phyloP scores from a whole-genome alignment of 345 rosid genomes.

The Eucalyptus lansdowneana region DNA sequence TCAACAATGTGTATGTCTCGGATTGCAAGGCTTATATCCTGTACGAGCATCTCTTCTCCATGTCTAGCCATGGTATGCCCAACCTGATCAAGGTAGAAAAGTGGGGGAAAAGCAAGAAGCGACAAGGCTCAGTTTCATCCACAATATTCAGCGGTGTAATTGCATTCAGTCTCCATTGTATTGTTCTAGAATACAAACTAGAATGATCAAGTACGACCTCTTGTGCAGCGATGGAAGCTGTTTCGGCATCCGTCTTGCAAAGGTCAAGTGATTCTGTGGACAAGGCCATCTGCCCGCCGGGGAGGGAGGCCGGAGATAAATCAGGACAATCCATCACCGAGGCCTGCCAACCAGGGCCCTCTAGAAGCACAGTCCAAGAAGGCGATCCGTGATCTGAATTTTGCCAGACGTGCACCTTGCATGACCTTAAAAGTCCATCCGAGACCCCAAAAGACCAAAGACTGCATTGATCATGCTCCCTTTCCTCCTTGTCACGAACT shows the following conservation, averaged over 20 bases:
- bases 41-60: no score
- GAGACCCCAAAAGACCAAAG: not conserved
- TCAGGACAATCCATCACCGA: not conserved
- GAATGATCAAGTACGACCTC: not conserved
- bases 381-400: not conserved
- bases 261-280: not conserved
- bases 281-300: not conserved
- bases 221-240: not conserved
- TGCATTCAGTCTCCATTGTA: not conserved
- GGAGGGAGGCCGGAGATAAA: not conserved
- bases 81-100: no score
- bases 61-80: no score
- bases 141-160: not conserved
- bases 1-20: no score
- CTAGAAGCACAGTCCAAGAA: not conserved
- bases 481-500: not conserved
- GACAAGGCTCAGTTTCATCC: not conserved
- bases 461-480: not conserved
- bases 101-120: no score
- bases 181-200: not conserved
- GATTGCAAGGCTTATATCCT: no score
- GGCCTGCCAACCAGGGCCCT: not conserved
- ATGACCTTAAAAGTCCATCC: not conserved
- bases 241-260: not conserved
- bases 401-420: not conserved